Evolutionary conservation across 2,329 filamentous ascomycete genomes (phyloP), one percentile per base, ranked within the genome.

Genomic region (Pyricularia sp.): DNA sequence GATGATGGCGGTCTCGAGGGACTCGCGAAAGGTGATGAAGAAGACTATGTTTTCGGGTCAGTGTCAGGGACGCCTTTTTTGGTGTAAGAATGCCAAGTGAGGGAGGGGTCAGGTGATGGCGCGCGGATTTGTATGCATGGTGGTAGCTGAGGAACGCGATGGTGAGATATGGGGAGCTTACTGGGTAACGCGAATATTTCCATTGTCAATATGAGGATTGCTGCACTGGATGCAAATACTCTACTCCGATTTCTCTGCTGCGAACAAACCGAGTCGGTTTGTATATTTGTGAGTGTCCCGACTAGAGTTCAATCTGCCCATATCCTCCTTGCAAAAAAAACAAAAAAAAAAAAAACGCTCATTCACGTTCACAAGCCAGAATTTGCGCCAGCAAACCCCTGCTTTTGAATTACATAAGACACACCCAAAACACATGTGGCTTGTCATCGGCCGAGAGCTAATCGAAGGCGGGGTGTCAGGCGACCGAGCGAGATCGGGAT

Each of bases 1-100:
- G 73, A 97, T 92, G 75, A 97, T 93, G 75, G 86, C 89, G 0
- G 90, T 91, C 82, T 97, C 93, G 65, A 97, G 82, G 61, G 88
- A 88, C 81, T 97, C 93, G 76, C 93, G 89, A 77, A 97, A 95
- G 80, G 92, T 89, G 77, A 97, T 92, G 81, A 97, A 94, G 82
- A 97, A 97, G 69, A 97, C 59, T 64, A 14, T 50, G 7, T 50
- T 50, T 50, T 50, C 20, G 5, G 42, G 42, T 50, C 42, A 50
- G 42, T 64, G 2, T 64, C 23, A 11, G 5, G 33, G 33, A 36
- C 11, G 28, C 5, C 31, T 33, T 10, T 26, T 5, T 30, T 7
- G 11, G 33, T 26, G 23, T 50, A 50, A 64, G 25, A 2, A 23
- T 36, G 25, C 25, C 23, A 33, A 42, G n/a, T 33, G 55, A 25